These are phyloP conservation scores for Solanum aculeatissimum DNA, from an alignment of 305 asterid species.

Conservation along the genomic window DNA sequence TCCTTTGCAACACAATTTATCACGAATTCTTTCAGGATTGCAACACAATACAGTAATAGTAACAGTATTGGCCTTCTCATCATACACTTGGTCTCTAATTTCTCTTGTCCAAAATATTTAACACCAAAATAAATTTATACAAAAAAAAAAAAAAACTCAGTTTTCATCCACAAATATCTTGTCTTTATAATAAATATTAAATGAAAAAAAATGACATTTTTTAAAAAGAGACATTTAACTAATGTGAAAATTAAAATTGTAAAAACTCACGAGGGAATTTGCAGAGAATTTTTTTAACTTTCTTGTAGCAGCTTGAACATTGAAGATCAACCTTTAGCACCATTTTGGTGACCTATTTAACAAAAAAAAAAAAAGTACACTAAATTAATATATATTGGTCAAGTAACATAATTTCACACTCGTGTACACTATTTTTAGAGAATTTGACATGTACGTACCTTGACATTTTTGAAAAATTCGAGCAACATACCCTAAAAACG, in stretches of 20 bases:
- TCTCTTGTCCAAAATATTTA: slow-evolving; percentile 20
- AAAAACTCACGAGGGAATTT: slow-evolving; percentile 49
- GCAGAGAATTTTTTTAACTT: slow-evolving; percentile 57
- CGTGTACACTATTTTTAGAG: neutral
- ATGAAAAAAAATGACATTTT: neutral
- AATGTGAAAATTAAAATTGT: neutral
- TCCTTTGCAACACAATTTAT: slow-evolving; percentile 36
- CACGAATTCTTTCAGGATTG: slow-evolving; percentile 54
- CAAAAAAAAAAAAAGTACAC: neutral
- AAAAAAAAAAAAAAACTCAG: neutral
- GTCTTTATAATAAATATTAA: neutral
- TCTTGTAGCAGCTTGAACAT: slow-evolving; percentile 60
- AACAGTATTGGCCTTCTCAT: slow-evolving; percentile 36
- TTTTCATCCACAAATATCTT: neutral
- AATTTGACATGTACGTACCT: neutral
- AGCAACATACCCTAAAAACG: neutral
- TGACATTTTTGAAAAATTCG: fast-evolving
- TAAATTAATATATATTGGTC: neutral
- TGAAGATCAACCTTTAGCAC: slow-evolving; percentile 59
- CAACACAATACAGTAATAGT: slow-evolving; percentile 45
- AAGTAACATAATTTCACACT: neutral
- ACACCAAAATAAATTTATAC: neutral
- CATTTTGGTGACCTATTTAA: slow-evolving; percentile 36
- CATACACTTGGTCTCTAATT: slow-evolving; percentile 40
- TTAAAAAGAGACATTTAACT: neutral